Conservation (phyloP, 768 basidiomycete genomes). For the Hortiboletus campestris region DNA sequence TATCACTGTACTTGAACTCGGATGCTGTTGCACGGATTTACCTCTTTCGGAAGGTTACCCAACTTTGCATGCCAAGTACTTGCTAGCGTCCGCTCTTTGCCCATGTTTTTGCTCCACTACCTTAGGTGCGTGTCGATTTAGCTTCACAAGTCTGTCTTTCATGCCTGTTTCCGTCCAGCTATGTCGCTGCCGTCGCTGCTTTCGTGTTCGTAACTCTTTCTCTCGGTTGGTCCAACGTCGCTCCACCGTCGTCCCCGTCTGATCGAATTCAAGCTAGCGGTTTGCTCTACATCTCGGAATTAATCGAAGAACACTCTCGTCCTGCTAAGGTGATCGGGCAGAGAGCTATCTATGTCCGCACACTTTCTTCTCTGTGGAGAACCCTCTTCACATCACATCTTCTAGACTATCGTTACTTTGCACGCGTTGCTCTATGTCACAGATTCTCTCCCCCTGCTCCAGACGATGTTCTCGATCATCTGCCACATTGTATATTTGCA, state of each 20-base stretch:
- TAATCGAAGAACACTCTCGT: constrained; percentile 92
- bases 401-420: constrained; percentile 72
- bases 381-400: constrained; percentile 5
- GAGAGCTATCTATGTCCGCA: constrained; percentile 83
- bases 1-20: no score
- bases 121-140: constrained; percentile 47
- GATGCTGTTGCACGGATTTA: not conserved
- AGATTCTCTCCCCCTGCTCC: constrained; percentile 77
- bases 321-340: constrained; percentile 81
- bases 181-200: constrained; percentile 70
- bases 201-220: constrained; percentile 92
- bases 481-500: constrained; percentile 90
- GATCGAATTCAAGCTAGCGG: constrained; percentile 69
- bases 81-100: not conserved
- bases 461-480: constrained; percentile 72
- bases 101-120: constrained; percentile 53
- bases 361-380: not conserved
- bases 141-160: not conserved
- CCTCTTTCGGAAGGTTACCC: not conserved
- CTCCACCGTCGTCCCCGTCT: constrained; percentile 1
- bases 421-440: constrained; percentile 76
- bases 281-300: constrained; percentile 87
- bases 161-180: constrained; percentile 41
- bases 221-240: constrained; percentile 57
- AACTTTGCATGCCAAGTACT: not conserved